Evolutionary conservation across 441 rosid species (phyloP), one percentile per base, ranked within the genome.

Genomic region (Adansonia gregorii): DNA sequence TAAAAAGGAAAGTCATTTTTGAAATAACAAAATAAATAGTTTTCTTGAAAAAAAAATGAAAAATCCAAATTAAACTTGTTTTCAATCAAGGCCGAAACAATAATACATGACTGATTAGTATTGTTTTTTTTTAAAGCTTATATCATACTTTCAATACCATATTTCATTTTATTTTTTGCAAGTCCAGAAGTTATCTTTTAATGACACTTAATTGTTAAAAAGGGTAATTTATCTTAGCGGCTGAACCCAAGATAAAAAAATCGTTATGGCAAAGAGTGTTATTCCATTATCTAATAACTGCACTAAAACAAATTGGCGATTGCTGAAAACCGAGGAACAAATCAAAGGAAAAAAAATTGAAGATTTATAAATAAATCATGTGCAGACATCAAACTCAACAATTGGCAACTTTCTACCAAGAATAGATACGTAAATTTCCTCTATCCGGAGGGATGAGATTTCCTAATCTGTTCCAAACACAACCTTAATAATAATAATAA

Each of bases 391-490:
- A 43, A 12, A 55, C 75, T 41, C 43, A 45, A 73, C 20, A 6
- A 43, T 20, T 2, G 11, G 31, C 22, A 45, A 17, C 43, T 73
- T 43, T 43, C 43, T 27, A 46, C 55, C 35, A 55, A 64, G 46
- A 35, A 35, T 35, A 35, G 39, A 64, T 64, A 10, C 17, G 19
- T 39, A 35, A 14, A 10, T 54, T n/a, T 11, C 31, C 49, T 55
- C 6, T 2, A 55, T 39, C 3, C 3, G 49, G 22, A 17, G 46
- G 48, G 31, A 35, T 54, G 17, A 54, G 12, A 31, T 20, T 31
- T 52, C 74, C 48, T 54, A 52, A 52, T 72, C 75, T 31, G 48
- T 55, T 20, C 43, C 60, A 54, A 56, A 17, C 63, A 72, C 24
- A 2, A 72, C 27, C 39, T 39, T 56, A 35, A 35, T 35, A 35